Percentiles rank a stretch among this genome's conserved stretches.
These are phyloP conservation scores for Biscogniauxia sp. DNA, from an alignment of 2,329 filamentous ascomycete genomes.

Conservation along the genomic window DNA sequence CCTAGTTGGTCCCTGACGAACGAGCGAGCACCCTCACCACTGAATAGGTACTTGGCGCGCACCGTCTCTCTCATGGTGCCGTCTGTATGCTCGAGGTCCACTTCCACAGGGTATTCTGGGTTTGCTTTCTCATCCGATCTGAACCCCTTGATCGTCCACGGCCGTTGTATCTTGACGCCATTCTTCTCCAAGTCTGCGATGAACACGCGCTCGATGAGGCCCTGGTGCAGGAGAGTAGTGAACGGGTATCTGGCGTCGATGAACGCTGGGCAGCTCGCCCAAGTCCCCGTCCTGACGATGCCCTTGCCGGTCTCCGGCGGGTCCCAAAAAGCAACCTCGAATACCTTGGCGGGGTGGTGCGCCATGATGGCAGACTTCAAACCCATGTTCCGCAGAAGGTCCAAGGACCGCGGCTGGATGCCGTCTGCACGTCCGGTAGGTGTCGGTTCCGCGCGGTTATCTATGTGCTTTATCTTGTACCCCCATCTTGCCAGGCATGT, in stretches of 20 bases:
- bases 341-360: conserved; percentile 82
- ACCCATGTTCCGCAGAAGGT: conserved; percentile 85
- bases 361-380: conserved; percentile 87
- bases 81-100: conserved; percentile 74
- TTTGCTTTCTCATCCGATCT: conserved; percentile 54
- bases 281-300: conserved; percentile 67
- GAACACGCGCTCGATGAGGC: conserved; percentile 68
- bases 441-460: conserved; percentile 84
- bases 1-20: conserved; percentile 62
- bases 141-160: conserved; percentile 64
- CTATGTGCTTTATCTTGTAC: conserved; percentile 92
- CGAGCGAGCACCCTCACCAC: conserved; percentile 69
- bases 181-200: conserved; percentile 64
- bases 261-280: conserved; percentile 87
- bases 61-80: conserved; percentile 67
- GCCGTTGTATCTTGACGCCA: conserved; percentile 58
- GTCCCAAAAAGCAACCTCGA: conserved; percentile 73
- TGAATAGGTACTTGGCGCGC: conserved; percentile 67
- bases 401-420: conserved; percentile 85
- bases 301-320: conserved; percentile 53
- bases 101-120: conserved; percentile 73
- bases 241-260: conserved; percentile 71
- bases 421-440: conserved; percentile 84
- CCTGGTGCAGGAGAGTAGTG: conserved; percentile 70
- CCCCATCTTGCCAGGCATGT: conserved; percentile 89